These are phyloP conservation scores for Diatrype stigma DNA, from an alignment of 2,329 filamentous ascomycete genomes.

Conservation along the genomic window DNA sequence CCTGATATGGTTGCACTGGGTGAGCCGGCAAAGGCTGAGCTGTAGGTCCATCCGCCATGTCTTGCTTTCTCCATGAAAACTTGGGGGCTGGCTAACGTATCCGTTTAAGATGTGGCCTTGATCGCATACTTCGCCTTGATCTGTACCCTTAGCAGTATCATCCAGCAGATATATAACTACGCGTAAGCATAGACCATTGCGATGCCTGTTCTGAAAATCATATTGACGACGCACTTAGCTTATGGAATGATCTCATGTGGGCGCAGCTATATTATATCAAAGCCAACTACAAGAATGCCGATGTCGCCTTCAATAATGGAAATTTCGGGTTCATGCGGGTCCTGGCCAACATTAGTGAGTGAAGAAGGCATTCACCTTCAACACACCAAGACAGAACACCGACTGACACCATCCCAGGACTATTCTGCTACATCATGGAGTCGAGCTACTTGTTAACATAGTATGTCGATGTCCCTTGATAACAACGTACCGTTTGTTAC, in stretches of 20 bases:
- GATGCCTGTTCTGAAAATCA: neutral
- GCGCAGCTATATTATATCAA: conserved; percentile 18
- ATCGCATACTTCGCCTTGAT: conserved; percentile 17
- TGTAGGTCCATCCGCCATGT: conserved; percentile 7
- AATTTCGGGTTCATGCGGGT: conserved; percentile 20
- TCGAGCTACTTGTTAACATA: conserved; percentile 7
- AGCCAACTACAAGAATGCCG: conserved; percentile 17
- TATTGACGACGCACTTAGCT: conserved; percentile 4
- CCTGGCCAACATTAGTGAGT: conserved; percentile 17
- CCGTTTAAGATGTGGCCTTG: conserved; percentile 13
- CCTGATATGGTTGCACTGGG: conserved; percentile 19
- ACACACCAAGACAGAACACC: no score
- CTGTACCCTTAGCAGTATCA: conserved; percentile 16
- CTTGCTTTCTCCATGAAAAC: neutral
- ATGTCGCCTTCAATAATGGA: conserved; percentile 21
- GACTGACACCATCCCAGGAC: conserved; percentile 7
- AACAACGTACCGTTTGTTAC: neutral
- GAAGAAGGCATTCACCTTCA: no score
- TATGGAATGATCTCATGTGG: conserved; percentile 18
- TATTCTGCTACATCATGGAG: conserved; percentile 20
- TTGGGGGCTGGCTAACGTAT: conserved; percentile 3
- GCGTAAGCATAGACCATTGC: conserved; percentile 5
- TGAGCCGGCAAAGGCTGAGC: conserved; percentile 10
- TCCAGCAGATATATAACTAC: conserved; percentile 21
- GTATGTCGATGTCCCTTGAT: neutral